Conservation (phyloP, 345 rosid genomes). For the rapeseed (Brassica napus) region Da-Ae NC_063438.1:5855501-5856000, state of each 20-base stretch:
- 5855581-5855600: background rate
- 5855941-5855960: background rate
- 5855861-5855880: background rate
- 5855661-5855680: slow-evolving; percentile 6
- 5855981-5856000: background rate
- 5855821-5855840: slow-evolving; percentile 72
- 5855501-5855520: background rate
- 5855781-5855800: slow-evolving; percentile 70
- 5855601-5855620: slow-evolving; percentile 2
- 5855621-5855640: background rate
- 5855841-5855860: background rate
- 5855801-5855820: slow-evolving; percentile 85
- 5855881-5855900: background rate
- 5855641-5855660: background rate
- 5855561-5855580: background rate
- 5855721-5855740: background rate
- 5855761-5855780: slow-evolving; percentile 36
- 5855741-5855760: background rate
- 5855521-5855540: background rate
- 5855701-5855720: background rate
- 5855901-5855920: background rate
- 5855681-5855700: background rate
- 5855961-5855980: background rate
- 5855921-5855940: background rate
- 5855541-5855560: background rate